Percentiles rank a stretch among this genome's conserved stretches.
Conservation (phyloP, 306 rosid genomes). For the Gleditsia sinensis region DNA sequence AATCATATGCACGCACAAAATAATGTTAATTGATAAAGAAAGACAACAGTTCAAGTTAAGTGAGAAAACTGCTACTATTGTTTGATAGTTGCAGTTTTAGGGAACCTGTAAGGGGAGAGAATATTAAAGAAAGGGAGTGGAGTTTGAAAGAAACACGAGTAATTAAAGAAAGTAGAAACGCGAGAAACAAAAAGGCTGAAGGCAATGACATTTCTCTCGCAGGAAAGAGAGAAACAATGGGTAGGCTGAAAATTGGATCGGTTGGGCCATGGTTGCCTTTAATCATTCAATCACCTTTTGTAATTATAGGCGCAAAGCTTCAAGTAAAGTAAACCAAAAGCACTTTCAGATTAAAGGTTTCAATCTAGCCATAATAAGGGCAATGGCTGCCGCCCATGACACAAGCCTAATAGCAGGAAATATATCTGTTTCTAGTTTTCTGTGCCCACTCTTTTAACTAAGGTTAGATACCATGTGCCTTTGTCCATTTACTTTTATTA, state of each 20-base stretch:
- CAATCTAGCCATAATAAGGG: neutral
- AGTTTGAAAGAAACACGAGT: neutral
- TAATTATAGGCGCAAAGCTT: slow-evolving; percentile 18
- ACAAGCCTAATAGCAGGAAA: neutral
- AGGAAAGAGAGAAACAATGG: neutral
- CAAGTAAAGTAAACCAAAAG: slow-evolving; percentile 42
- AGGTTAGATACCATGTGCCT: slow-evolving; percentile 48
- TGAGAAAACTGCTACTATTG: neutral
- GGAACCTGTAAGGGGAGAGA: neutral
- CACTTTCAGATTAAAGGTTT: slow-evolving; percentile 38
- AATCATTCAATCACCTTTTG: slow-evolving; percentile 40
- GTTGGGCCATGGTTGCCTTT: slow-evolving; percentile 28
- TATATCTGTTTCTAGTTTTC: slow-evolving; percentile 34
- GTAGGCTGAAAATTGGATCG: neutral
- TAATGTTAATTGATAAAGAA: neutral
- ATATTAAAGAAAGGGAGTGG: neutral
- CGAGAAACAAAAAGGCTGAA: neutral
- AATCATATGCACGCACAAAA: neutral
- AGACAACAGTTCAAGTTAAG: neutral
- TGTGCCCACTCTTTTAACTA: slow-evolving; percentile 38
- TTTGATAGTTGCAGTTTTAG: neutral
- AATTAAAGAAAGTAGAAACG: neutral
- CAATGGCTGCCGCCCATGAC: slow-evolving; percentile 25
- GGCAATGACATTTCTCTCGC: neutral
- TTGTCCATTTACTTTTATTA: slow-evolving; percentile 38